These are phyloP conservation scores for Leccinum variicolor DNA, from an alignment of 768 basidiomycete species.

Conservation along the genomic window DNA sequence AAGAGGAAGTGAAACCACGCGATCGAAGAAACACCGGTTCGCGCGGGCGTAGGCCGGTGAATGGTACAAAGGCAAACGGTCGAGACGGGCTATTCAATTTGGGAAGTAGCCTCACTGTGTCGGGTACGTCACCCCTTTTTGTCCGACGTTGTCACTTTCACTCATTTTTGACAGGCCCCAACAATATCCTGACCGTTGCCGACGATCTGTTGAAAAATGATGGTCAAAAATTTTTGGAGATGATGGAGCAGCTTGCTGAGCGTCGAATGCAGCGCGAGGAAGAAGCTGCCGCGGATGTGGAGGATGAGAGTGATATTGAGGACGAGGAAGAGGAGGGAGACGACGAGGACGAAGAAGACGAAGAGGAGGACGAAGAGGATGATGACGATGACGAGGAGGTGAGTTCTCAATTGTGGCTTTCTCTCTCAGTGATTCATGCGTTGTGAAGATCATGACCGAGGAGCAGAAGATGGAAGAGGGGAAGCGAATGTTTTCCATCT, in stretches of 20 bases:
- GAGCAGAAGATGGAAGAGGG: constrained; percentile 99
- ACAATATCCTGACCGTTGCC: constrained; percentile 96
- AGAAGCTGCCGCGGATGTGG: constrained; percentile 56
- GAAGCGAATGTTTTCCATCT: constrained; percentile 99
- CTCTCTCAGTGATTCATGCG: constrained; percentile 4
- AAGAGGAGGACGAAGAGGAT: constrained; percentile 56
- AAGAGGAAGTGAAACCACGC: constrained; percentile 44
- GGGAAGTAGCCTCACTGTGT: constrained; percentile 79
- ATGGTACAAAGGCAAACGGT: constrained; percentile 44
- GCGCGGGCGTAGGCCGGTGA: constrained; percentile 39
- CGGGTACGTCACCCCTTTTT: constrained; percentile 47
- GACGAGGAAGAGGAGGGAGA: constrained; percentile 53
- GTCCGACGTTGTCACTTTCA: constrained; percentile 11
- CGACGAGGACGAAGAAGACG: constrained; percentile 62
- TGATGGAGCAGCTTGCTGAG: constrained; percentile 99
- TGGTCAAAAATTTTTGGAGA: constrained; percentile 98
- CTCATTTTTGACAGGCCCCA: constrained; percentile 53
- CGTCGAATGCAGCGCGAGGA: constrained; percentile 91
- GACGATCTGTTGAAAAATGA: constrained; percentile 99
- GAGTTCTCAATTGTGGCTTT: constrained; percentile 14
- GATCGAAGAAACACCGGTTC: constrained; percentile 33
- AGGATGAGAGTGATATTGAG: constrained; percentile 58
- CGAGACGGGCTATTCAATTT: constrained; percentile 77
- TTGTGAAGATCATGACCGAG: constrained; percentile 73
- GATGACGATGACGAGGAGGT: constrained; percentile 48